A percentile compares a stretch with the other conserved stretches of the same genome.
These are phyloP conservation scores for Wickerhamiella spandovensis DNA, from an alignment of 805 yeast species.

Conservation along the genomic window DNA sequence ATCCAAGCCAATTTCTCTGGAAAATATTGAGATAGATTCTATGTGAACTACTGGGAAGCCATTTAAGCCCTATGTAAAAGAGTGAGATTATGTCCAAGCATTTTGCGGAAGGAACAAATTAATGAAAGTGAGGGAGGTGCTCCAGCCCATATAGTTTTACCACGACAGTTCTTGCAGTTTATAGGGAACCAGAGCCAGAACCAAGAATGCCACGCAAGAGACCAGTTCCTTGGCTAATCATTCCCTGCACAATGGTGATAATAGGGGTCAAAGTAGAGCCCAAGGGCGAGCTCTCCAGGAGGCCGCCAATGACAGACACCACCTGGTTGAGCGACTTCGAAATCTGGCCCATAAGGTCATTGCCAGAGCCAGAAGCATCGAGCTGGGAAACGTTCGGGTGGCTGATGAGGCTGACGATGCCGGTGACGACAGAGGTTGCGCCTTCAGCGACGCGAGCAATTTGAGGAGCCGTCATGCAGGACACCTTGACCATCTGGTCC, in stretches of 20 bases:
- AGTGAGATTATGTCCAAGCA: not conserved
- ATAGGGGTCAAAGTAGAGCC: not conserved
- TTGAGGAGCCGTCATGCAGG: not conserved
- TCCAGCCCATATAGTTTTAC: not conserved
- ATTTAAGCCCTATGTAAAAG: no score
- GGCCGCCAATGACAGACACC: not conserved
- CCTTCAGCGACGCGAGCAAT: not conserved
- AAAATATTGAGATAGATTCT: not conserved
- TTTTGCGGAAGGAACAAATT: not conserved
- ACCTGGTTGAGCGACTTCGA: not conserved
- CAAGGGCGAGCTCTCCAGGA: not conserved
- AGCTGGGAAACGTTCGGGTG: not conserved
- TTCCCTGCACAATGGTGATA: not conserved
- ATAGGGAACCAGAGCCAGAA: not conserved
- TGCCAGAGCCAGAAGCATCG: not conserved
- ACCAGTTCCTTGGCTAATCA: not conserved
- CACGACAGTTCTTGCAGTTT: not conserved
- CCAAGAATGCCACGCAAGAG: not conserved
- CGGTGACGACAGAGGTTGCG: not conserved
- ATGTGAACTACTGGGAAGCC: no score
- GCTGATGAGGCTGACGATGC: not conserved
- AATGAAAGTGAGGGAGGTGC: not conserved
- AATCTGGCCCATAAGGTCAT: not conserved
- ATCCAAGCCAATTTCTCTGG: conserved; percentile 7
- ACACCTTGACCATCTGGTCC: not conserved